These are phyloP conservation scores for Microthlaspi erraticum DNA, from an alignment of 345 rosid species.

Conservation along the genomic window DNA sequence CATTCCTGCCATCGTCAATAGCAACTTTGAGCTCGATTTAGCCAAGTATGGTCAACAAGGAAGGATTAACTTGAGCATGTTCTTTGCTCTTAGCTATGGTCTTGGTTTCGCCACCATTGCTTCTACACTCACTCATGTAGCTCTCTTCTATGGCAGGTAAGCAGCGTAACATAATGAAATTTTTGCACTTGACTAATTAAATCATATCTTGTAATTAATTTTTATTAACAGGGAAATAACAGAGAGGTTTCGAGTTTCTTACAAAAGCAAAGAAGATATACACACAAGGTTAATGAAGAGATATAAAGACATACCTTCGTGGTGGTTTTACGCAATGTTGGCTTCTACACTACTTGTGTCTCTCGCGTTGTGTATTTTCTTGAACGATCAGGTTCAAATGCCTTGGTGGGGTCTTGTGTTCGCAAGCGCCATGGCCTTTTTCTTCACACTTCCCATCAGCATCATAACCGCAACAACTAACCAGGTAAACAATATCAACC, in stretches of 20 bases:
- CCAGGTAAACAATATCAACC: slow-evolving; percentile 54
- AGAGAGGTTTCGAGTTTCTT: slow-evolving; percentile 64
- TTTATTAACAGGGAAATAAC: slow-evolving; percentile 66
- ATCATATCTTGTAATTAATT: background rate
- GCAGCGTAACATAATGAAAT: background rate
- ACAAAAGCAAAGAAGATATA: slow-evolving; percentile 72
- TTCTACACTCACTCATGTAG: slow-evolving; percentile 80
- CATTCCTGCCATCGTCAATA: slow-evolving; percentile 70
- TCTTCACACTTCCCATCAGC: slow-evolving; percentile 87
- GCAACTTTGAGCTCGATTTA: slow-evolving; percentile 72
- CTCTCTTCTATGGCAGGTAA: slow-evolving; percentile 86
- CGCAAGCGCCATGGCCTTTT: slow-evolving; percentile 71
- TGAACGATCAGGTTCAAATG: slow-evolving; percentile 82
- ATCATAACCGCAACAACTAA: slow-evolving; percentile 90
- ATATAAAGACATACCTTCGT: slow-evolving; percentile 83
- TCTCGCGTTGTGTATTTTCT: slow-evolving; percentile 64
- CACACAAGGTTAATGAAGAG: slow-evolving; percentile 80
- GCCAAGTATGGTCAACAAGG: slow-evolving; percentile 70
- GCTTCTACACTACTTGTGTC: slow-evolving; percentile 54
- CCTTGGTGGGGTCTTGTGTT: slow-evolving; percentile 98
- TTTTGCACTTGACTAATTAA: background rate
- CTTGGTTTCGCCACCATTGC: slow-evolving; percentile 94
- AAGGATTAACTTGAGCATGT: slow-evolving; percentile 77
- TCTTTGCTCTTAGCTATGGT: slow-evolving; percentile 80
- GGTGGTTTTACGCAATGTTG: slow-evolving; percentile 81